phyloP scores from a whole-genome alignment of 257 asterid species.

The Leptodermis oblonga region DNA sequence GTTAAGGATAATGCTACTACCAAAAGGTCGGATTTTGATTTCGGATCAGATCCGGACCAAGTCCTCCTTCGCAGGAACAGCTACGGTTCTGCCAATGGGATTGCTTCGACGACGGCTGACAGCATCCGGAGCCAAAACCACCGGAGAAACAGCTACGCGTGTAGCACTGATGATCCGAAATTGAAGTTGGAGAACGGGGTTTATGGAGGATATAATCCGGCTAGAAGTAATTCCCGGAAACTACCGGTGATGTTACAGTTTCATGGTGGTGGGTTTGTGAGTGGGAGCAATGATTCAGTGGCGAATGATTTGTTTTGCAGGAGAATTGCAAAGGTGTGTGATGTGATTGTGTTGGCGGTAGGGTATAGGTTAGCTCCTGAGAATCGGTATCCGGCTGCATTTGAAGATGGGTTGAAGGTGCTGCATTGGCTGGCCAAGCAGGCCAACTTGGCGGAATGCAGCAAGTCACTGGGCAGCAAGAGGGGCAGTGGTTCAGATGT shows the following conservation, averaged over 20 bases:
- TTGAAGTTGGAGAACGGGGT: conserved; percentile 45
- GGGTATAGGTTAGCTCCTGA: conserved; percentile 92
- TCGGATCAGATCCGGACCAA: conserved; percentile 36
- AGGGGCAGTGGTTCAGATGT: conserved; percentile 42
- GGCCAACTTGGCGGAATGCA: conserved; percentile 82
- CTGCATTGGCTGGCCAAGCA: conserved; percentile 90
- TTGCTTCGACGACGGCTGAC: conserved; percentile 22
- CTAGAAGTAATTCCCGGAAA: conserved; percentile 37
- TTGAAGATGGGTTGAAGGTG: conserved; percentile 89
- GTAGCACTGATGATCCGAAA: conserved; percentile 36
- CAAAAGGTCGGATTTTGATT: conserved; percentile 1
- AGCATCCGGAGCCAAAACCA: conserved; percentile 15
- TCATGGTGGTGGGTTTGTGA: conserved; percentile 92
- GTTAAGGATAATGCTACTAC: conserved; percentile 15
- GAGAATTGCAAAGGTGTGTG: conserved; percentile 71
- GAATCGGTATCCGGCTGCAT: conserved; percentile 78
- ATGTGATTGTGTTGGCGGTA: conserved; percentile 84
- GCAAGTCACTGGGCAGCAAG: conserved; percentile 52
- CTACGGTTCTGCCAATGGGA: conserved; percentile 35
- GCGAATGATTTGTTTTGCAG: conserved; percentile 83
- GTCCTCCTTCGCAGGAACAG: conserved; percentile 43
- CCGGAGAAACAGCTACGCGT: conserved; percentile 59
- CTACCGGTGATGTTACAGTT: conserved; percentile 81
- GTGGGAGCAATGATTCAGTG: conserved; percentile 76
- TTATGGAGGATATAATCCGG: conserved; percentile 75